These are phyloP conservation scores for Medakamo hakoo DNA, from an alignment of 139 green algal species.

Conservation along the genomic window DNA sequence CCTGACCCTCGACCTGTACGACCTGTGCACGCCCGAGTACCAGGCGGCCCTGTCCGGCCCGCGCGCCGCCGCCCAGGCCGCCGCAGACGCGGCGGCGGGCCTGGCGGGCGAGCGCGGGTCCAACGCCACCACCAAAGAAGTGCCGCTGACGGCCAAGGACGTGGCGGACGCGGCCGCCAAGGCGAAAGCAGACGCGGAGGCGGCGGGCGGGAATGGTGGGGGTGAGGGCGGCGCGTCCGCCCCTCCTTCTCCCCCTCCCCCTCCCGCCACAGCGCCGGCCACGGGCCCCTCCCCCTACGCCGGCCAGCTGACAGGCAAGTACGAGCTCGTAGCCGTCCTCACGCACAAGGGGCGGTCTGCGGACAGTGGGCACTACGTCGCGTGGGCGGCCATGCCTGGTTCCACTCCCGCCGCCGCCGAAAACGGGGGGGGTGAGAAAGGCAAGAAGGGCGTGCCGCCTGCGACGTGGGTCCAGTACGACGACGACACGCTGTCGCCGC, in stretches of 20 bases:
- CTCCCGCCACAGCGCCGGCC: conserved; percentile 6
- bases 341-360: conserved; percentile 96
- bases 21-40: conserved; percentile 78
- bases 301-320: conserved; percentile 52
- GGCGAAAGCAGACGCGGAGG: conserved; percentile 11
- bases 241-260: background rate
- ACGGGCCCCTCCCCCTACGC: background rate
- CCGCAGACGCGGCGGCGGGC: too few relatives aligned
- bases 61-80: conserved; percentile 21
- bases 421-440: too few relatives aligned
- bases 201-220: conserved; percentile 3
- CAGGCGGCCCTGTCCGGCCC: conserved; percentile 62
- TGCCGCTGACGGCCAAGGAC: conserved; percentile 17
- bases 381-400: conserved; percentile 88
- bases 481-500: conserved; percentile 68
- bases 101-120: too few relatives aligned
- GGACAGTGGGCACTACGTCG: conserved; percentile 91
- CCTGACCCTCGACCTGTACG: conserved; percentile 73
- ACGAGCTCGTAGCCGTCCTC: conserved; percentile 78
- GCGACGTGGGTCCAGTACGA: conserved; percentile 85
- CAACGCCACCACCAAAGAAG: conserved; percentile 21
- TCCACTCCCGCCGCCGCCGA: too few relatives aligned
- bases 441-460: too few relatives aligned
- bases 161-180: conserved; percentile 11
- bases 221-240: conserved; percentile 3